Evolutionary conservation across 2,329 filamentous ascomycete species (phyloP).

Genomic region (Cladobotryum protrusum): DNA sequence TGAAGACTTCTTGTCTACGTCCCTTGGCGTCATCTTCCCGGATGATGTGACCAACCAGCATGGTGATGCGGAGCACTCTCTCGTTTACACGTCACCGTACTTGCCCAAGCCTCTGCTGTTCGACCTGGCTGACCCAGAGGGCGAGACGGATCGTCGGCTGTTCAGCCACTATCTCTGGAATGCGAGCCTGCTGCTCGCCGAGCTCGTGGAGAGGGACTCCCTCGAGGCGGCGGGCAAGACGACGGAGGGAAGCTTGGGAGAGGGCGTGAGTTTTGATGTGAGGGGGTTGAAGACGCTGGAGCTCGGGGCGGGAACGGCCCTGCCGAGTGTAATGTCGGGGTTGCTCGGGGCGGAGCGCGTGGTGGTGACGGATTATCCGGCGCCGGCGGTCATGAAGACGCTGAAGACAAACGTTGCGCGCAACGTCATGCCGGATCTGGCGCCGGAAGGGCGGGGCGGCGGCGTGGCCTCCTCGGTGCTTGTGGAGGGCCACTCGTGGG

Average conservation of each 20-base stretch:
- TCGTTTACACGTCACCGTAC: slow-evolving; percentile 53
- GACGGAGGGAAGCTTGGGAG: slow-evolving; percentile 6
- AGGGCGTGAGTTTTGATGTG: slow-evolving; percentile 37
- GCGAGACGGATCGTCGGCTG: slow-evolving; percentile 49
- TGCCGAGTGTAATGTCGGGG: slow-evolving; percentile 45
- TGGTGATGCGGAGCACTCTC: slow-evolving; percentile 52
- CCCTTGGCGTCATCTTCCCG: slow-evolving; percentile 59
- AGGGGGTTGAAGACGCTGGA: slow-evolving; percentile 51
- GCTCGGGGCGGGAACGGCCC: slow-evolving; percentile 59
- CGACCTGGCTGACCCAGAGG: slow-evolving; percentile 41
- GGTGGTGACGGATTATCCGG: slow-evolving; percentile 62
- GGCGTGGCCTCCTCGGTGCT: slow-evolving; percentile 23
- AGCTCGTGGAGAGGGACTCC: slow-evolving; percentile 47
- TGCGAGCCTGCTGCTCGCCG: slow-evolving; percentile 49
- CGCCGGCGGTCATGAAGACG: slow-evolving; percentile 51
- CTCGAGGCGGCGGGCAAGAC: slow-evolving; percentile 18
- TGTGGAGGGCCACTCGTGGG: slow-evolving; percentile 61
- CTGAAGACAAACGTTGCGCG: slow-evolving; percentile 50
- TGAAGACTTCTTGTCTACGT: slow-evolving; percentile 54
- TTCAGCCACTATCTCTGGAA: slow-evolving; percentile 75
- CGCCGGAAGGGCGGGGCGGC: slow-evolving; percentile 22
- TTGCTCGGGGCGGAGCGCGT: slow-evolving; percentile 45
- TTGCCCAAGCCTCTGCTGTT: slow-evolving; percentile 40
- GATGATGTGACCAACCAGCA: slow-evolving; percentile 62
- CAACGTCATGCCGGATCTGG: slow-evolving; percentile 37